Evolutionary conservation across 352 stramenopile species (phyloP), one percentile per base, ranked within the genome.

Genomic region (Globisporangium acanthophoron): DNA sequence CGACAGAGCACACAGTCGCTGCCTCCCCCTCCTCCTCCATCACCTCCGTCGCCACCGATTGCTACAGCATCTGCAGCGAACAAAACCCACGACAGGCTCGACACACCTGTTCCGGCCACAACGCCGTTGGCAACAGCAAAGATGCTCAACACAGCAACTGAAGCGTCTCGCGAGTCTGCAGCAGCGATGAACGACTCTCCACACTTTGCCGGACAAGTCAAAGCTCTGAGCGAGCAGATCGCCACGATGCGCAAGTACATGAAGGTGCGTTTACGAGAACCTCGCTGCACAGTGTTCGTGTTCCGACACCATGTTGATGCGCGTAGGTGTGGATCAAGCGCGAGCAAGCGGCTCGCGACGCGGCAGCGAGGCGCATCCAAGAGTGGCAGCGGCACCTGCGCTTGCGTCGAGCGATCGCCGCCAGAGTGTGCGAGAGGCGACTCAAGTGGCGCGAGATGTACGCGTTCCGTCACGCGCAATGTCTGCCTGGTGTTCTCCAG

Each of bases 181-280:
- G 1, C 33, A 4, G 15, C 18, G 13, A 20, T 39, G 5, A 11
- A 52, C 6, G 16, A 24, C 27, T 41, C 48, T 27, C 33, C 13
- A 27, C 70, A 43, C 18, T 52, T 74, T 3, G 44, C 21, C 3
- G 16, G 35, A 0, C 64, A 76, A 45, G 31, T 82, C 5, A 61
- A 66, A 37, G 31, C 44, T 20, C 61, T 90, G 2, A 69, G 66
- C 5, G 76, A 86, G 4, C 78, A 90, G 54, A 57, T 88, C 16
- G 39, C 53, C 0, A 68, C 66, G 15, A 83, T 90, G 65, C 76
- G 80, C 64, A 88, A 88, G 56, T 90, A 88, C 62, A 79, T 87
- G 56, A 90, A 88, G 40, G 80, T 85, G 58, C n/a, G 33, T 3
- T 21, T 21, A n/a, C 24, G 11, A 20, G 35, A 33, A 13, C 8